Evolutionary conservation across 2,329 filamentous ascomycete species (phyloP).

Genomic region (Sarocladium brachiariae): DNA sequence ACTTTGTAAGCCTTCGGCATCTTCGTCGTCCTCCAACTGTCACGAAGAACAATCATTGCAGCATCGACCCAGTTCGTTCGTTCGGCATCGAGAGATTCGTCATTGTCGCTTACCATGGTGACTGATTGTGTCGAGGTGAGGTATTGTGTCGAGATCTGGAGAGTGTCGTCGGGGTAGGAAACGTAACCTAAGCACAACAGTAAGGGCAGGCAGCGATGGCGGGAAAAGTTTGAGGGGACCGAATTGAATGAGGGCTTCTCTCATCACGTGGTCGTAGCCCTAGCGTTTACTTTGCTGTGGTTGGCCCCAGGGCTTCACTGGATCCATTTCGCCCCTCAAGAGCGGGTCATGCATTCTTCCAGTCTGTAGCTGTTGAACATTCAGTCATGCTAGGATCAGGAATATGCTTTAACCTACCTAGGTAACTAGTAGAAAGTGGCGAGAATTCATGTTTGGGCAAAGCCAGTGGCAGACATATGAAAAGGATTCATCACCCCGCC

Average conservation of each 20-base stretch:
- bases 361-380: too few species aligned
- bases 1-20: background rate
- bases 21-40: slow-evolving; percentile 12
- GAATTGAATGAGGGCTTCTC: background rate
- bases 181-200: slow-evolving; percentile 4
- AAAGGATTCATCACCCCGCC: too few species aligned
- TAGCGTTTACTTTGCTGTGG: background rate
- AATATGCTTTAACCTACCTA: too few species aligned
- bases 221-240: slow-evolving; percentile 4
- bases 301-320: background rate
- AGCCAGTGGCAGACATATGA: too few species aligned
- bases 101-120: slow-evolving; percentile 59
- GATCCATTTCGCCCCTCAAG: background rate
- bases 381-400: too few species aligned
- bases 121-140: slow-evolving; percentile 43
- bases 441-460: too few species aligned
- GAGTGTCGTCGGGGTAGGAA: slow-evolving; percentile 35
- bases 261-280: background rate
- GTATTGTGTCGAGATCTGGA: slow-evolving; percentile 35
- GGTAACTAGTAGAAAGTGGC: too few species aligned
- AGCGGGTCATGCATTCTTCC: too few species aligned
- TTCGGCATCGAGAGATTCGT: slow-evolving; percentile 2
- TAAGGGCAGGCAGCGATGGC: slow-evolving; percentile 1
- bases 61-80: slow-evolving; percentile 8
- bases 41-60: background rate